A percentile compares a stretch with the other conserved stretches of the same genome.
These are phyloP conservation scores for Plasmodium adleri DNA, from an alignment of 169 alveolate genomes.

Conservation along the genomic window DNA sequence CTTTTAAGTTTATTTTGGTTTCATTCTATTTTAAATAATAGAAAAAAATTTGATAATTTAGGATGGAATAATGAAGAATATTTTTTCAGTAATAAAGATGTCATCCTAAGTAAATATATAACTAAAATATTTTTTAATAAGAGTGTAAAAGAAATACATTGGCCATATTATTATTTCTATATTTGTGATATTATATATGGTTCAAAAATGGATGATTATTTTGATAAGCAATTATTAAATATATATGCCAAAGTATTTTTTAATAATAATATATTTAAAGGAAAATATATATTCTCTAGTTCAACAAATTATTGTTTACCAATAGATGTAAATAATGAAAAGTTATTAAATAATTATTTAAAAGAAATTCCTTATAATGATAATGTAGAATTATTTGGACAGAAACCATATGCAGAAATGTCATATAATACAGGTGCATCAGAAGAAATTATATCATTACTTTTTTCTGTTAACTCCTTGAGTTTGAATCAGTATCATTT, in stretches of 20 bases:
- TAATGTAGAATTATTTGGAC: conserved; percentile 69
- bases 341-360: conserved; percentile 41
- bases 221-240: conserved; percentile 62
- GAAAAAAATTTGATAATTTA: conserved; percentile 92
- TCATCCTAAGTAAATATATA: conserved; percentile 61
- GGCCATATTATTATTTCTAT: conserved; percentile 75
- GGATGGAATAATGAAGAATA: conserved; percentile 94
- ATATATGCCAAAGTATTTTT: conserved; percentile 75
- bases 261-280: conserved; percentile 73
- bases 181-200: conserved; percentile 77
- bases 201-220: conserved; percentile 56
- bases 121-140: conserved; percentile 59
- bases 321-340: conserved; percentile 50
- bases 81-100: conserved; percentile 92
- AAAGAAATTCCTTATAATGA: conserved; percentile 76
- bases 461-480: conserved; percentile 41
- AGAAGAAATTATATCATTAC: conserved; percentile 54
- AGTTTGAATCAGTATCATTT: conserved; percentile 52
- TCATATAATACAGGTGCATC: conserved; percentile 43
- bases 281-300: conserved; percentile 67
- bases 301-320: conserved; percentile 65
- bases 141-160: conserved; percentile 60
- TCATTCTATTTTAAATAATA: conserved; percentile 90
- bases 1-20: conserved; percentile 93
- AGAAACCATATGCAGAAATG: conserved; percentile 66